Base-by-base conservation (phyloP, 306 rosid genomes). In the Benincasa hispida region DNA sequence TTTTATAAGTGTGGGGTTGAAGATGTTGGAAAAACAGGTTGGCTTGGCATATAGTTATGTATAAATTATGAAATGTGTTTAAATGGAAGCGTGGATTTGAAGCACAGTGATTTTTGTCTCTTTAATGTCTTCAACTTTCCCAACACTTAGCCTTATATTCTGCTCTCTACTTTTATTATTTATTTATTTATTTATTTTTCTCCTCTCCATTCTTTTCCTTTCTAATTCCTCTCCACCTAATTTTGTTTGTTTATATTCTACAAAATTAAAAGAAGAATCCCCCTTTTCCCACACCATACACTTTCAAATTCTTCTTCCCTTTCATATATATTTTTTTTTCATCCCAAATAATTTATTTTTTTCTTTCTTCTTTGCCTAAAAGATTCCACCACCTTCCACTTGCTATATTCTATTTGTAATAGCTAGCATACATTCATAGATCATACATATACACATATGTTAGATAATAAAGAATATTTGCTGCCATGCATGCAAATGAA, bases 51-150 rank as follows among this genome's bases (percentile, higher is more conserved):
- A 30, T 5, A 27, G 1, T 2, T 0, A 15, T 5, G 19, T 3
- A 54, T 54, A 56, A 21, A 56, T 17, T 22, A 11, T 22, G 1
- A 21, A 21, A 10, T 41, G 35, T 34, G 62, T 72, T 73, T 81
- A 85, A 81, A 17, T 80, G 85, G 87, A 91, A 78, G 97, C 89
- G 91, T 89, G 89, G 81, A 74, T 61, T 83, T 65, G 55, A 86
- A 85, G 89, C 83, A 81, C 89, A 80, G 70, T 47, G 80, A 69
- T 85, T 53, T 48, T 19, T 53, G 89, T 89, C 85, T 85, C 77
- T 81, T 82, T 66, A 1, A 22, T 89, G 97, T 88, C 90, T 83
- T 85, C 63, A 54, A 67, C 89, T 91, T 89, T 86, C 57, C 83
- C 85, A 28, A 86, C 97, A 91, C 45, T 62, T 45, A 18, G 48